phyloP scores from a whole-genome alignment of 2,329 filamentous ascomycete genomes.

The Pseudopithomyces chartarum region DNA sequence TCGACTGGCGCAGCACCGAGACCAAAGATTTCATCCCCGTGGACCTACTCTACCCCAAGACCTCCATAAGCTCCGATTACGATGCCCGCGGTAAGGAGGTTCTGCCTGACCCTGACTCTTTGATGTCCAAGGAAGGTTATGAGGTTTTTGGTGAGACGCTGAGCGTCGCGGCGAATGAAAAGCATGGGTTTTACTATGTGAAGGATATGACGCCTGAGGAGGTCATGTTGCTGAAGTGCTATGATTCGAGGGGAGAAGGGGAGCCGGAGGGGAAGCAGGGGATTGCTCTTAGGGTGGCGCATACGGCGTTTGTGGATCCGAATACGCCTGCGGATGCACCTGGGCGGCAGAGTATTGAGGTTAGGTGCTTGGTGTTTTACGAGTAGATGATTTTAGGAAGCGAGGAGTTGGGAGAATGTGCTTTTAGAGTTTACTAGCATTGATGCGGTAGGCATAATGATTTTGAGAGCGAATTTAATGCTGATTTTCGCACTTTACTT shows the following conservation, averaged over 20 bases:
- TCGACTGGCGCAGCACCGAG: slow-evolving; percentile 65
- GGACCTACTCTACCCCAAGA: slow-evolving; percentile 65
- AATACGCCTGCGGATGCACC: slow-evolving; percentile 56
- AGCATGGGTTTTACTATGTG: slow-evolving; percentile 67
- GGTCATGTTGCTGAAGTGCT: slow-evolving; percentile 59
- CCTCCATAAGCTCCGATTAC: slow-evolving; percentile 45
- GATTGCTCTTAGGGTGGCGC: slow-evolving; percentile 59
- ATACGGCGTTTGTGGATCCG: slow-evolving; percentile 67
- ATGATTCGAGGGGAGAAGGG: slow-evolving; percentile 51
- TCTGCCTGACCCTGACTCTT: slow-evolving; percentile 54
- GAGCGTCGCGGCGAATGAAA: slow-evolving; percentile 60
- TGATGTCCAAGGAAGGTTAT: slow-evolving; percentile 63
- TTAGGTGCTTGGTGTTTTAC: slow-evolving; percentile 67
- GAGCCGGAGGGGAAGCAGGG: slow-evolving; percentile 47
- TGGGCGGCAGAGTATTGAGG: slow-evolving; percentile 66
- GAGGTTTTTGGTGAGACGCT: slow-evolving; percentile 68
- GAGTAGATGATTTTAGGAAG: slow-evolving; percentile 41
- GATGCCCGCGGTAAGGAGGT: slow-evolving; percentile 65
- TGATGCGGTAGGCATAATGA: neutral
- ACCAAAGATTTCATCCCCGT: slow-evolving; percentile 65
- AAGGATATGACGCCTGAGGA: slow-evolving; percentile 69
- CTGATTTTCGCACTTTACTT: too few species aligned
- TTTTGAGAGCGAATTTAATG: too few species aligned
- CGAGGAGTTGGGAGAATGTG: neutral
- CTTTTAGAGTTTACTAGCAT: neutral